Conservation (phyloP, 192 early-diverging fungal species). For the Rhizoclosmatium sp. region DNA sequence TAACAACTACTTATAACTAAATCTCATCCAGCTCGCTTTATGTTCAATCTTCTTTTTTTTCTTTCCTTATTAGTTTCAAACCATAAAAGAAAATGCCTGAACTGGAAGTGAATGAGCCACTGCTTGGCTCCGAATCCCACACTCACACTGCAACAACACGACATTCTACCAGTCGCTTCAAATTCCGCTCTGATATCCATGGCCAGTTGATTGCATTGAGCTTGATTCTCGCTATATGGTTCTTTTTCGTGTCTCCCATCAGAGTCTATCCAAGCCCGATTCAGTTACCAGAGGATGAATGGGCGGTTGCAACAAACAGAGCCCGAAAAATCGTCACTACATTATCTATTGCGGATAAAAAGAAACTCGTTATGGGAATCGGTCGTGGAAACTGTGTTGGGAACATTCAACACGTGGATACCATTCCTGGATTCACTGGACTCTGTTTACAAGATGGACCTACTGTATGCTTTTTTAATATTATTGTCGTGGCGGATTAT, state of each 20-base stretch:
- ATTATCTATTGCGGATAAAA: neutral
- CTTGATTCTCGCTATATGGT: neutral
- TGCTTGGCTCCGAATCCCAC: too few relatives aligned
- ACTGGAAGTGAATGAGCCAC: too few relatives aligned
- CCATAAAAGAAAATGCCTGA: too few relatives aligned
- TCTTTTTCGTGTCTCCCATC: neutral
- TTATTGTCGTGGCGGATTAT: neutral
- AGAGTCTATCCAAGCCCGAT: neutral
- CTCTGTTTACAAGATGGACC: conserved; percentile 69
- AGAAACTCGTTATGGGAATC: neutral
- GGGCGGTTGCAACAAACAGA: neutral
- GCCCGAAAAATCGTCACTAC: neutral
- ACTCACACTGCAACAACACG: too few relatives aligned
- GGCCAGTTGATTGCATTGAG: neutral
- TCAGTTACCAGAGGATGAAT: neutral
- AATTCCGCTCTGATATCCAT: neutral
- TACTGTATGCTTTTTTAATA: conserved; percentile 25
- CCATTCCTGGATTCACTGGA: conserved; percentile 47
- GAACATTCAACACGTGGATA: conserved; percentile 44
- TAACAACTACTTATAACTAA: neutral
- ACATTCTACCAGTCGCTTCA: too few relatives aligned
- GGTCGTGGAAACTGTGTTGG: conserved; percentile 44
- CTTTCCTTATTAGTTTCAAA: too few relatives aligned
- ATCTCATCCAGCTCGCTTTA: too few relatives aligned
- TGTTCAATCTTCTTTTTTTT: too few relatives aligned